Base-by-base conservation (phyloP, 176 grass and related monocot genomes). In the Oryza australiensis region DNA sequence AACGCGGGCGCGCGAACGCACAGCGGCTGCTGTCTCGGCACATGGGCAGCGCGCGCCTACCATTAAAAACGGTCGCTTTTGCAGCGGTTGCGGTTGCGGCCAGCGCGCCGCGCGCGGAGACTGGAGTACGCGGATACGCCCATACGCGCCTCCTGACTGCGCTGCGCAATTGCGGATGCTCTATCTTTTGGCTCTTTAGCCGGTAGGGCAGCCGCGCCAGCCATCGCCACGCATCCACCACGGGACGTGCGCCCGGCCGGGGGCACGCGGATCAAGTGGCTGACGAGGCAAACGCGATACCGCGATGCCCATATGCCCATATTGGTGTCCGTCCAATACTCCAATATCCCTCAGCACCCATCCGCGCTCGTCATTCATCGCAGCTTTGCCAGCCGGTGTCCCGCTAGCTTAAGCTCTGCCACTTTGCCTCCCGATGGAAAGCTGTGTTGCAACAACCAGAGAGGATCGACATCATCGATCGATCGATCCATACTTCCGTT, bases 1-100 rank as follows among this genome's bases (percentile, higher is more conserved):
- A 20, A 34, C 30, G 0, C 5, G 59, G 7, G 23, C 23, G 12
- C 40, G 81, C 40, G n/a, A n/a, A 26, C 57, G 26, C 48, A 51
- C 20, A 22, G 55, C 55, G 55, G 22, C 55, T 60, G 34, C 26
- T 23, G 26, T 33, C 38, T 23, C 67, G 80, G 83, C 53, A 85
- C 34, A 67, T 76, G 64, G 48, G 42, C n/a, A n/a, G n/a, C n/a
- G n/a, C n/a, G n/a, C n/a, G n/a, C n/a, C n/a, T 35, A 35, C 34
- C 34, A 35, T 5, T 5, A 51, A 51, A 20, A 51, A 16, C 15
- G 49, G 49, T 55, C 49, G 49, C 49, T 55, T 55, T 55, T 22
- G 49, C 5, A 6, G 49, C 8, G 49, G 49, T 20, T 55, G 49
- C 8, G 49, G 49, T 20, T 55, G 49, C 49, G 18, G 14, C 46